Base-by-base conservation (phyloP, 1,284 basidiomycete genomes). In the Cryptococcus neoformans region DNA sequence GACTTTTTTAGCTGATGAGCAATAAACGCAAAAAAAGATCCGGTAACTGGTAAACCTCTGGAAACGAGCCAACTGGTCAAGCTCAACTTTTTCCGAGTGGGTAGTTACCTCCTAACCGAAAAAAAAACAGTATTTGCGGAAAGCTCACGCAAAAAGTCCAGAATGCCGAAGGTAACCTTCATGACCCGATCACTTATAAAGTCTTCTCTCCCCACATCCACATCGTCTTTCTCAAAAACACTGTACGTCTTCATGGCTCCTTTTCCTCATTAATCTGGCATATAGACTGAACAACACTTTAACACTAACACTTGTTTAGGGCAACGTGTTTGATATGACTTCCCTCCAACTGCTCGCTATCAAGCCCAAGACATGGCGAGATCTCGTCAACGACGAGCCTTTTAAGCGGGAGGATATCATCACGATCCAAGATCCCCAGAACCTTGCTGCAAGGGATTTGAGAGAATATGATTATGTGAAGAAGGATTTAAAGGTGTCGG, bases 121-220 rank as follows among this genome's bases (percentile, higher is more conserved):
- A 50, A 4, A 11, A 1, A 21, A 37, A 12, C 40, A 41, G 34
- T 14, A 10, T 36, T 2, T 4, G 16, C 6, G 36, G 17, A 28
- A 14, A 49, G 48, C 44, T 83, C 85, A 56, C 88, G 88, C 69
- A 78, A 37, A 21, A 53, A 44, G 38, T 4, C 38, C 45, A 76
- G 73, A 78, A 78, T 51, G 58, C 87, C 2, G 85, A 89, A 41
- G 88, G 88, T 40, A 87, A 91, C 72, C 84, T 89, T 16, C 87
- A 92, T 72, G 92, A 95, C 72, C 92, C 92, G 1, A 92, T 95
- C 49, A 90, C 90, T 2, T 94, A 93, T 82, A 94, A 93, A 72
- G 87, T 89, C 0, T 92, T 95, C 80, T 91, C 83, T 66, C 87
- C 92, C 59, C 91, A 94, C 69, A 91, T 91, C 1, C 89, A 94